Evolutionary conservation across 306 rosid genomes (phyloP), one percentile per base, ranked within the genome.

Genomic region (Hippophae tibetana): DNA sequence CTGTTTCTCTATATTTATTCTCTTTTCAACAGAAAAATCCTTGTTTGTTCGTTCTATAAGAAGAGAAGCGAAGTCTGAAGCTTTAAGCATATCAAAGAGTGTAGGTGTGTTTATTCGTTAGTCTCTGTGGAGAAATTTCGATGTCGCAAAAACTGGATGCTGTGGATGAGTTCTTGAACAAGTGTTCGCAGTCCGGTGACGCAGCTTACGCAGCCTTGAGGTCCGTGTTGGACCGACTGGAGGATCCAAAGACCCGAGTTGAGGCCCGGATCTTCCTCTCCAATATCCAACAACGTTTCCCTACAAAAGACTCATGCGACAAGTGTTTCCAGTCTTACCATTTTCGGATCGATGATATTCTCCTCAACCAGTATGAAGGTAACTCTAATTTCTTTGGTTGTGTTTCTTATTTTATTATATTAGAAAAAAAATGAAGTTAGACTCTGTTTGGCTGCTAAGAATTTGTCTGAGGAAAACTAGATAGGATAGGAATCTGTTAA

Each of bases 201-300:
- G 82, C 83, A 38, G 96, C 96, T 1, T 92, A 92, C 69, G 81
- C 73, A 10, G 86, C 88, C 3, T 59, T 92, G 31, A 77, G 99
- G 18, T 80, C 77, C 13, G 72, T 88, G 10, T 76, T 92, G 52
- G 99, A 88, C 46, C 81, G 78, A 9, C 93, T 92, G 3, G 99
- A 92, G 66, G 69, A 88, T 76, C 90, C 95, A 10, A 57, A 66
- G 0, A 80, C 95, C 68, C 79, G 96, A 8, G 69, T 70, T 7
- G 66, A 69, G 14, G 88, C 96, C 52, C 88, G 96, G 70, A 74
- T 88, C 72, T 92, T 92, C 78, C 93, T 92, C 57, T 72, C 95
- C 5, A 76, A 79, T 12, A 64, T 92, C 58, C 90, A 82, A 71
- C 72, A 72, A 13, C 95, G 93, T 45, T 88, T 92, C 57, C 77